Base-by-base conservation (phyloP, 2,329 filamentous ascomycete species). In the Aspergillus aculeatinus region DNA sequence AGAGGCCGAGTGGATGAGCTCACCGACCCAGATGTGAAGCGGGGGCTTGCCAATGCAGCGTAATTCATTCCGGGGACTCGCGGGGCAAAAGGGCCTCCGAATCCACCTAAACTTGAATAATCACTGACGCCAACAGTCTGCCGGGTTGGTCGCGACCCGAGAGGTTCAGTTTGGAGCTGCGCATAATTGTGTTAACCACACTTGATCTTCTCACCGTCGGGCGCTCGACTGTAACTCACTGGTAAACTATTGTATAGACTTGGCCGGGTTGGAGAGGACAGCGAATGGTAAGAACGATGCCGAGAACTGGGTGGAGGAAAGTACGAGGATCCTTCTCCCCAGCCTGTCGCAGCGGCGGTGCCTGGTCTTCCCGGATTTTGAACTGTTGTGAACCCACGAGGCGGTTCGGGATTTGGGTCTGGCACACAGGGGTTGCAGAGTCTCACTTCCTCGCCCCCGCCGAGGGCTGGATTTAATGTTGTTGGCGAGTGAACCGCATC, bases 341-440 rank as follows among this genome's bases (percentile, higher is more conserved):
- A 56, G 23, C 49, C 31, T 63, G 62, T 64, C 27, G 59, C 61
- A 27, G 58, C 23, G 27, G 50, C 57, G 12, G 64, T 57, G 12
- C 60, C 55, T 14, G 56, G 47, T 11, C 63, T 63, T 42, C 66
- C 66, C 19, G 66, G 57, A 33, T 62, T 57, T 49, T 69, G 69
- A 31, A 69, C 55, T 35, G 68, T 51, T 12, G 61, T 55, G 61
- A 75, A 79, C 21, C 68, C 68, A 29, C 72, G 68, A 35, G 83
- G 83, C 49, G 84, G 85, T 58, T 82, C 81, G 39, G 83, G 82
- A 63, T 88, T 87, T 19, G 86, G 88, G 76, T 90, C 87, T 39
- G 88, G 88, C 11, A 90, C 88, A 71, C 88, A 90, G 12, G 88
- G 88, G 68, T 90, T 90, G 76, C 88, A 90, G 10, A 90, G 82